These are phyloP conservation scores for Aspergillus thermomutatus DNA, from an alignment of 2,329 filamentous ascomycete genomes.

Conservation along the genomic window DNA sequence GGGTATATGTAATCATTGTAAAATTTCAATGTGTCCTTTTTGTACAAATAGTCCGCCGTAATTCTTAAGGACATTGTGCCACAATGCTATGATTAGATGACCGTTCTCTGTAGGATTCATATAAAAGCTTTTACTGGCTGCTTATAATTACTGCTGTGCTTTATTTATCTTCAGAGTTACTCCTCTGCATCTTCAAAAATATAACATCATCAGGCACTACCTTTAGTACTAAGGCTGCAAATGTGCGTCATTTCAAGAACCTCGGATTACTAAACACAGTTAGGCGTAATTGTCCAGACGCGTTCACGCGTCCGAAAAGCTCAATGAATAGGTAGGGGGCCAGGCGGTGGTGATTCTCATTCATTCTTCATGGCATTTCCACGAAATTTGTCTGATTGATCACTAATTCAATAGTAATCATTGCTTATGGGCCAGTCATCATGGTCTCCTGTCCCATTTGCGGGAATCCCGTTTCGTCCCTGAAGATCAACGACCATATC, in stretches of 20 bases:
- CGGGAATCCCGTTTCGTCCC: constrained; percentile 51
- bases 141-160: neutral
- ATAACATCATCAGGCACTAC: neutral
- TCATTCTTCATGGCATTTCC: neutral
- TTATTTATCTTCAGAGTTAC: neutral
- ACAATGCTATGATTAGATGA: neutral
- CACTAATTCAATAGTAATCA: neutral
- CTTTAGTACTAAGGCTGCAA: neutral
- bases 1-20: too few relatives aligned
- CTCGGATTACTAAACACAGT: neutral
- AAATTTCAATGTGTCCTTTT: too few relatives aligned
- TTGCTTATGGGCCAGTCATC: constrained; percentile 4
- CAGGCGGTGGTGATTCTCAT: neutral
- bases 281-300: neutral
- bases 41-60: too few relatives aligned
- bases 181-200: neutral
- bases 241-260: neutral
- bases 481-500: constrained; percentile 82
- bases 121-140: neutral
- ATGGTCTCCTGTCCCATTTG: constrained; percentile 80
- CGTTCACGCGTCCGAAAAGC: neutral
- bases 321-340: neutral
- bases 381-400: neutral
- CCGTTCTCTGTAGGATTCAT: neutral
- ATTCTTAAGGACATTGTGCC: neutral